Base-by-base conservation (phyloP, 768 basidiomycete species). In the Tricholoma hemisulphureum region DNA sequence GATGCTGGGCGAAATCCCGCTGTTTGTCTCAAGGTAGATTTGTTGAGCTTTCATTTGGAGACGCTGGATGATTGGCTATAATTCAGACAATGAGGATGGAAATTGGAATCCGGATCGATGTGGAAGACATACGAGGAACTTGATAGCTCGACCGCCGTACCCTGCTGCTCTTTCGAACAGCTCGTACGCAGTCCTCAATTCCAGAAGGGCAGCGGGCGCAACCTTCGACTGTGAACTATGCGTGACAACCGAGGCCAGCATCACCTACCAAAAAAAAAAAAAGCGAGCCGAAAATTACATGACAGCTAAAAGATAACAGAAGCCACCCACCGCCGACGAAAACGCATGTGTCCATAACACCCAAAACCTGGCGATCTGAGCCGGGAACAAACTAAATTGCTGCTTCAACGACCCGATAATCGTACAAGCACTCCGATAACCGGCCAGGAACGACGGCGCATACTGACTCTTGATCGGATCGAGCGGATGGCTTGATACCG, bases 241-340 rank as follows among this genome's bases (percentile, higher is more conserved):
- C 11, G 86, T 90, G 1, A 88, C 87, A n/a, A 91, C 83, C 8
- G 89, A 87, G 10, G 87, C 83, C 37, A 91, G 67, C 83, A 92
- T 87, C 24, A 91, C 84, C 89, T 91, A 61, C 6, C 57, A 32
- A 26, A 26, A 28, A 1, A 8, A 37, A 56, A 61, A 20, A 23
- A 55, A 53, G 52, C 51, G 59, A 14, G 11, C n/a, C 43, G 21
- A 13, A 29, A 56, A 24, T 11, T 1, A 16, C 31, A 45, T 5
- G 32, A 2, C 32, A 16, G 49, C n/a, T n/a, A n/a, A 49, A 37
- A 41, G 28, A 45, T 58, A 29, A 26, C 9, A 61, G 23, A 49
- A 43, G 55, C n/a, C 35, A 69, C 82, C 53, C 61, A 87, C 86
- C 59, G 85, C 72, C 20, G 85, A 81, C 18, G 85, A 86, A 65